A percentile compares a stretch with the other conserved stretches of the same genome.
Conservation (phyloP, 2,329 filamentous ascomycete species). For the Sarocladiaceae sp. region DNA sequence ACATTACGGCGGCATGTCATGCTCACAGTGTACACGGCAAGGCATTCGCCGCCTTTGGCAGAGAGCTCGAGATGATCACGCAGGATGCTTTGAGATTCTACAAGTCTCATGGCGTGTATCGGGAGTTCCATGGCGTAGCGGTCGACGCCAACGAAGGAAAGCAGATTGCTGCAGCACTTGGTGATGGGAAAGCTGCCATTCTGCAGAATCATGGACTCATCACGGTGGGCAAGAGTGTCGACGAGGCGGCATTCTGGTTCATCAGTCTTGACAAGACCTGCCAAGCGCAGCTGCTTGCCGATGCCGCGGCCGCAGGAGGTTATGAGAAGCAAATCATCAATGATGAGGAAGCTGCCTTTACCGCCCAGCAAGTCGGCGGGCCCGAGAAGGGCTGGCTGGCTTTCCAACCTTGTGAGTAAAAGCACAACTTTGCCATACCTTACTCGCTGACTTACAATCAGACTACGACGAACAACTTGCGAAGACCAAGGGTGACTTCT, state of each 20-base stretch:
- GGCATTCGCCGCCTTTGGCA: conserved; percentile 56
- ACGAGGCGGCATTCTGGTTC: conserved; percentile 68
- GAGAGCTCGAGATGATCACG: conserved; percentile 57
- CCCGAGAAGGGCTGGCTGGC: conserved; percentile 12
- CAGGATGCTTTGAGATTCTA: conserved; percentile 57
- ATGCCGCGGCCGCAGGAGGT: conserved; percentile 45
- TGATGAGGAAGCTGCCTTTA: conserved; percentile 31
- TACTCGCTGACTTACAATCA: background rate
- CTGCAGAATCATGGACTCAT: conserved; percentile 67
- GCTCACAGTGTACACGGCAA: conserved; percentile 53
- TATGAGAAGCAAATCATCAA: conserved; percentile 27
- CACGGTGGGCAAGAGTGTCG: conserved; percentile 64
- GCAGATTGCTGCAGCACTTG: conserved; percentile 57
- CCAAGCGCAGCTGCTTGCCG: conserved; percentile 60
- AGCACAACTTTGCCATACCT: background rate
- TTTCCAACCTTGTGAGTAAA: conserved; percentile 9
- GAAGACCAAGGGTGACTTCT: conserved; percentile 9
- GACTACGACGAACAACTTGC: conserved; percentile 10
- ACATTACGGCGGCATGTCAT: conserved; percentile 59
- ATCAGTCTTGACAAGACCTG: conserved; percentile 64
- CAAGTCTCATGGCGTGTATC: conserved; percentile 12
- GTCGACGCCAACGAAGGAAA: conserved; percentile 59
- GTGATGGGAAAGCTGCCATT: conserved; percentile 56
- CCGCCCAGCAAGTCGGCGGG: conserved; percentile 10
- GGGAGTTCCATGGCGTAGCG: conserved; percentile 42